A percentile compares a stretch with the other conserved stretches of the same genome.
phyloP scores from a whole-genome alignment of 768 basidiomycete genomes.

The Rubroboletus pulcherrimus region DNA sequence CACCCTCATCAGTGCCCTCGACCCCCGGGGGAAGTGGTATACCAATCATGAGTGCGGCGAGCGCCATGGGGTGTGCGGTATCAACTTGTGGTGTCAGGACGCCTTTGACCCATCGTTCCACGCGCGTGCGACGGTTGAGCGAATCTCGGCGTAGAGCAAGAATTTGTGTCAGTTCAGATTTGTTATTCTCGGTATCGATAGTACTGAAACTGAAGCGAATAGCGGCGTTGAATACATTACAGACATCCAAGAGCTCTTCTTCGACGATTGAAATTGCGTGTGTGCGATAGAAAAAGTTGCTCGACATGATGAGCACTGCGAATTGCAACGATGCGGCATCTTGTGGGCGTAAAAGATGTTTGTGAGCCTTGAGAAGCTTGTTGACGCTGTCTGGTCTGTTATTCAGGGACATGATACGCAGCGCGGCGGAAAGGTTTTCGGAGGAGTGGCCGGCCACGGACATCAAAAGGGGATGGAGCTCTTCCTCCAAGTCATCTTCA shows the following conservation, averaged over 20 bases:
- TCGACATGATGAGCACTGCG: conserved; percentile 40
- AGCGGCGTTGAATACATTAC: conserved; percentile 40
- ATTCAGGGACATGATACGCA: conserved; percentile 47
- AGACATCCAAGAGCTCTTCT: conserved; percentile 48
- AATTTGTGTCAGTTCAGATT: conserved; percentile 43
- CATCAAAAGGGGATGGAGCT: conserved; percentile 34
- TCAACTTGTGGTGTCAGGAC: conserved; percentile 38
- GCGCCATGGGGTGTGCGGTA: conserved; percentile 49
- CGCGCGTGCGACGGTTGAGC: conserved; percentile 41
- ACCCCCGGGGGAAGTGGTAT: conserved; percentile 39
- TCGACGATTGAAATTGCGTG: conserved; percentile 45
- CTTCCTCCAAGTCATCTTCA: conserved; percentile 30
- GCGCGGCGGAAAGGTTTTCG: conserved; percentile 51
- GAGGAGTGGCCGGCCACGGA: conserved; percentile 45
- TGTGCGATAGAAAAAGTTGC: conserved; percentile 20
- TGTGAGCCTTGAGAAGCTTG: conserved; percentile 42
- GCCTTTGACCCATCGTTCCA: conserved; percentile 51
- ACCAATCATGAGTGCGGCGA: conserved; percentile 66
- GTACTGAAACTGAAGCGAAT: conserved; percentile 46
- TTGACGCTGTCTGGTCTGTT: conserved; percentile 35
- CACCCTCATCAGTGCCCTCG: conserved; percentile 40
- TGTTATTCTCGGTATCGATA: conserved; percentile 40
- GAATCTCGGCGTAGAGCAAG: conserved; percentile 39
- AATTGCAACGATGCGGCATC: conserved; percentile 46
- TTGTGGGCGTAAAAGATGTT: conserved; percentile 58